Base-by-base conservation (phyloP, 257 asterid species). In the Jacaranda copaia region DNA sequence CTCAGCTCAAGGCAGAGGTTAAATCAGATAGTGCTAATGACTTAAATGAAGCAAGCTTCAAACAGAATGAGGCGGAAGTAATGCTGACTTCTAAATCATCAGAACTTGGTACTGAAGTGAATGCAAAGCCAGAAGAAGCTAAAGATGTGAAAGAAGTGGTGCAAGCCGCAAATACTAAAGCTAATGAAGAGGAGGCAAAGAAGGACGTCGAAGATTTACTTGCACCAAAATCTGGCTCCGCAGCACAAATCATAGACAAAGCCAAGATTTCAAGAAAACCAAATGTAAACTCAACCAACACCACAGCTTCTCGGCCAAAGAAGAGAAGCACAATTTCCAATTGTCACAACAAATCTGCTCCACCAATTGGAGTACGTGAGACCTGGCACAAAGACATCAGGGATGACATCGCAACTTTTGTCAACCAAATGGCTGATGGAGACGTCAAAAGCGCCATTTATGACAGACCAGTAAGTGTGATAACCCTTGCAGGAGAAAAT, bases 401-500 rank as follows among this genome's bases (percentile, higher is more conserved):
- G 76, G 87, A 82, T 2, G 85, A 83, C 80, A 77, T 85, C 55
- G 83, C 93, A 6, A 78, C 72, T 20, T 62, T 82, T 51, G 69
- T 83, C 75, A 81, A 85, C 38, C 80, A 52, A 75, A 72, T 79
- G 83, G 76, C 84, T 45, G 15, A 36, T 45, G 85, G 84, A 49
- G 89, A 87, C 62, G 72, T 81, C 25, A 77, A 76, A 63, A 64
- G 25, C 1, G 35, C 82, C 79, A 38, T 36, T 19, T 73, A 82
- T 38, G 92, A 86, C 59, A 83, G 62, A 67, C 83, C 84, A 8
- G 84, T 84, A 51, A 86, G 89, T 40, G 92, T 93, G 39, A 85
- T 96, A 75, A 96, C 97, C 42, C 93, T 96, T 65, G 93, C 97
- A 14, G 99, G 98, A 56, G 98, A 96, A 70, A 96, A 93, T 51